phyloP scores from a whole-genome alignment of 306 rosid species.

The Cicer yamashitae region DNA sequence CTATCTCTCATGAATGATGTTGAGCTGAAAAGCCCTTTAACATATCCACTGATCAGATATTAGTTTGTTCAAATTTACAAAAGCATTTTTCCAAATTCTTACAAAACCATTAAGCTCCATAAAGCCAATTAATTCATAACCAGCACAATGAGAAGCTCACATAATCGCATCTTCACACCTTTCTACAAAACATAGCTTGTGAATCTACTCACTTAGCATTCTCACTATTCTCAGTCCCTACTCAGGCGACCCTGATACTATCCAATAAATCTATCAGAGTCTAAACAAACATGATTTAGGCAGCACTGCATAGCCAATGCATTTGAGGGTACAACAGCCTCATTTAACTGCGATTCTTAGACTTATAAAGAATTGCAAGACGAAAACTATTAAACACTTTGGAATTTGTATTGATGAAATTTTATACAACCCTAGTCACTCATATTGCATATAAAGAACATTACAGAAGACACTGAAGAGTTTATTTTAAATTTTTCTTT shows the following conservation, averaged over 20 bases:
- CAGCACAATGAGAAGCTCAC: slow-evolving; percentile 8
- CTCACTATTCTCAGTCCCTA: neutral
- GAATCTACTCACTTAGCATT: neutral
- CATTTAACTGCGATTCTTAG: neutral
- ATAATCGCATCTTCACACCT: neutral
- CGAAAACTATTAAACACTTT: too few relatives aligned
- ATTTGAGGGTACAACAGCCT: neutral
- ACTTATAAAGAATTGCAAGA: neutral
- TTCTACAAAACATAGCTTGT: slow-evolving; percentile 28
- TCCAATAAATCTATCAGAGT: neutral
- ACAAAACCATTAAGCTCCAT: neutral
- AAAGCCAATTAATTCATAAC: slow-evolving; percentile 1
- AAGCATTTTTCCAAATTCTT: neutral
- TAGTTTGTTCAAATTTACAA: neutral
- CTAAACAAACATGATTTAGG: too few relatives aligned
- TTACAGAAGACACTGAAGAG: neutral
- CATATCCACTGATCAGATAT: slow-evolving; percentile 1
- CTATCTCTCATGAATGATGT: slow-evolving; percentile 17
- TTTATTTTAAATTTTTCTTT: neutral
- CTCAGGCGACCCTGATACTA: neutral
- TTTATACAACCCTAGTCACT: neutral
- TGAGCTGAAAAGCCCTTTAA: neutral
- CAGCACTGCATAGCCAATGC: too few relatives aligned
- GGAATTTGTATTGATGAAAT: neutral
- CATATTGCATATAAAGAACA: neutral